phyloP scores from a whole-genome alignment of 2,329 filamentous ascomycete genomes.

The Claviceps purpurea region DNA sequence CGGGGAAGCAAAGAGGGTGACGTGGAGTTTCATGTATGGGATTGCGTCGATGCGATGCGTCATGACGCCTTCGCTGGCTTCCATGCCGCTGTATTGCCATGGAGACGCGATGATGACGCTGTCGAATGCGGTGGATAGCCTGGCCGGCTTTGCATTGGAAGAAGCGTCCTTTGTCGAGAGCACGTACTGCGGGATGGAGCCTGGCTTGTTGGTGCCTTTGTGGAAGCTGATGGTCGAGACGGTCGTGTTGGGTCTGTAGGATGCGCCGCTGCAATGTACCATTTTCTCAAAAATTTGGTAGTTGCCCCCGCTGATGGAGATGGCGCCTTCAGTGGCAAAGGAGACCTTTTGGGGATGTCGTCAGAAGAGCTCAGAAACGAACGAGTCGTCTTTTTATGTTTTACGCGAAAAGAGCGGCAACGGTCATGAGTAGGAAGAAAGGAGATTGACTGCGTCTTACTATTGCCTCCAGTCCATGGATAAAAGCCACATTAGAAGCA shows the following conservation, averaged over 20 bases:
- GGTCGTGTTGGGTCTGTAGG: slow-evolving; percentile 50
- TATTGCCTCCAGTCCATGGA: slow-evolving; percentile 85
- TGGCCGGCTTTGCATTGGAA: slow-evolving; percentile 16
- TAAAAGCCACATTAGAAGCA: slow-evolving; percentile 71
- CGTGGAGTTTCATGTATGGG: slow-evolving; percentile 77
- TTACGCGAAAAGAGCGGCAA: no score
- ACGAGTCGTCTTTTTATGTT: no score
- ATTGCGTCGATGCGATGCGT: slow-evolving; percentile 60
- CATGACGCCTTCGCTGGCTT: slow-evolving; percentile 49
- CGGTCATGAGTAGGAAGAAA: background rate
- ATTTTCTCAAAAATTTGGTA: slow-evolving; percentile 89
- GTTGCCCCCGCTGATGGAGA: slow-evolving; percentile 71
- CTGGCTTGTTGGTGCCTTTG: slow-evolving; percentile 25
- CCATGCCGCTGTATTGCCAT: slow-evolving; percentile 65
- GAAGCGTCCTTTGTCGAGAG: slow-evolving; percentile 24
- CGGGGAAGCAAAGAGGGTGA: slow-evolving; percentile 76
- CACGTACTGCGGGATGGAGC: slow-evolving; percentile 31
- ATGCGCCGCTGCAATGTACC: slow-evolving; percentile 50
- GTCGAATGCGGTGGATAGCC: slow-evolving; percentile 50
- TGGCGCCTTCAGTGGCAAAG: slow-evolving; percentile 75
- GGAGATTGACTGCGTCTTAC: slow-evolving; percentile 20
- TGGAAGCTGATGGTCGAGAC: slow-evolving; percentile 47
- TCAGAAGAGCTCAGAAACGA: background rate
- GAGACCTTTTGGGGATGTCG: slow-evolving; percentile 40
- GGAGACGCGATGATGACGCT: slow-evolving; percentile 73